Evolutionary conservation across 2,329 filamentous ascomycete species (phyloP), one percentile per base, ranked within the genome.

Genomic region (Epichloe uncinata): DNA sequence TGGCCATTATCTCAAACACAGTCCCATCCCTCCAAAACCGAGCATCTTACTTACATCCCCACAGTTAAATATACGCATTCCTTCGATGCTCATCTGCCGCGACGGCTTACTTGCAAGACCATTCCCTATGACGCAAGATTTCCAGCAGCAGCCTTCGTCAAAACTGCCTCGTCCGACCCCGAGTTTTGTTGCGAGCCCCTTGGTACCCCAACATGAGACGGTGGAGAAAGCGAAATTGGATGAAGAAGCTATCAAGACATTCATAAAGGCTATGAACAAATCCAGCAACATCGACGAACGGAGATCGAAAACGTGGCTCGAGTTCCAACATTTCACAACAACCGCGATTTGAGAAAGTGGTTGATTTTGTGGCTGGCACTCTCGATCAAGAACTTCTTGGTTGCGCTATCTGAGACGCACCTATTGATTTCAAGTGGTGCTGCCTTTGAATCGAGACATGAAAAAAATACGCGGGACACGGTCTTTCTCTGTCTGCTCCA

Each of bases 11-110:
- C n/a, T 38, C 37, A 15, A 3, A 7, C 22, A 7, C 8, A 16
- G 8, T 30, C 16, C 43, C 41, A 15, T 20, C 20, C 20, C 4
- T 37, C 11, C 15, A 50, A 45, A 3, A 22, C 15, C 13, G 2
- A 30, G 1, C n/a, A 22, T 12, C 45, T 46, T 5, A 46, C 15
- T 13, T 33, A 11, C 8, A 16, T 30, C 6, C 35, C 9, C 15
- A n/a, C 46, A 80, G 77, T 68, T 80, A 48, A 71, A 77, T 58
- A 62, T 81, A 48, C 75, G 79, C 22, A 69, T 81, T 16, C 79
- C 79, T 2, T 81, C 77, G 0, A 81, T 82, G 78, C 69, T 81
- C 53, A 80, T 82, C 60, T 71, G 69, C 30, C 66, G 72, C 36
- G 77, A 80, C 56, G 69, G 69, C 4, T 61, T 77, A 9, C 68